Conservation (phyloP, 345 rosid species). For the Nephelium lappaceum region DNA sequence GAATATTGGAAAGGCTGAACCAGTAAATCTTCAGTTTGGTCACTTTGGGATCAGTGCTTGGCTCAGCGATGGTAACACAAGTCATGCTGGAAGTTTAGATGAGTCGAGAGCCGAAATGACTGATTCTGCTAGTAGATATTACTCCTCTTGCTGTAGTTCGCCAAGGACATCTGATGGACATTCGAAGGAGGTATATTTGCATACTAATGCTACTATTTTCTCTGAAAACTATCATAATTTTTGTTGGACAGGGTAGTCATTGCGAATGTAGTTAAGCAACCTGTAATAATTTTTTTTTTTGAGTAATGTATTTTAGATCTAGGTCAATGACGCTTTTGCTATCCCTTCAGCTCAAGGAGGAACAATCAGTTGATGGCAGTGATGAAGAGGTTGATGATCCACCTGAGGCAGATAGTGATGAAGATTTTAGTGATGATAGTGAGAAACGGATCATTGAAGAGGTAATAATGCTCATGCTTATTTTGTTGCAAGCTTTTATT, state of each 20-base stretch:
- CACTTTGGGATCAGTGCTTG: conserved; percentile 97
- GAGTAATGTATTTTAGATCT: not conserved
- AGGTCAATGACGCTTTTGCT: conserved; percentile 11
- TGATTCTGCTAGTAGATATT: conserved; percentile 78
- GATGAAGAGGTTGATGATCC: conserved; percentile 96
- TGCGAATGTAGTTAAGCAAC: not conserved
- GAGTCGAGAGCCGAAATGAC: conserved; percentile 74
- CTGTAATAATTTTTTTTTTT: not conserved
- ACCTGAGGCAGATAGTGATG: conserved; percentile 82
- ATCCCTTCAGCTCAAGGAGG: conserved; percentile 74
- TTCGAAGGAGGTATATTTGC: conserved; percentile 75
- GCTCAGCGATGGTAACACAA: conserved; percentile 95
- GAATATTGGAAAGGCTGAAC: conserved; percentile 80
- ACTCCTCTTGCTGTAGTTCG: conserved; percentile 96
- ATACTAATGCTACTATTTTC: not conserved
- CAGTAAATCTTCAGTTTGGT: conserved; percentile 95
- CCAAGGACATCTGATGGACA: conserved; percentile 87
- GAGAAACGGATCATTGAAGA: conserved; percentile 67
- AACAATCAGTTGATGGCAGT: conserved; percentile 87
- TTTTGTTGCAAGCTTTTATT: not conserved
- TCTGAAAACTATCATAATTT: not conserved
- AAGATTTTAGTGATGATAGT: conserved; percentile 71
- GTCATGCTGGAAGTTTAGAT: conserved; percentile 89
- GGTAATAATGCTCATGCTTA: conserved; percentile 34
- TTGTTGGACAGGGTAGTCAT: not conserved